Evolutionary conservation across 352 stramenopile genomes (phyloP).

Genomic region (Globisporangium abappressorium): DNA sequence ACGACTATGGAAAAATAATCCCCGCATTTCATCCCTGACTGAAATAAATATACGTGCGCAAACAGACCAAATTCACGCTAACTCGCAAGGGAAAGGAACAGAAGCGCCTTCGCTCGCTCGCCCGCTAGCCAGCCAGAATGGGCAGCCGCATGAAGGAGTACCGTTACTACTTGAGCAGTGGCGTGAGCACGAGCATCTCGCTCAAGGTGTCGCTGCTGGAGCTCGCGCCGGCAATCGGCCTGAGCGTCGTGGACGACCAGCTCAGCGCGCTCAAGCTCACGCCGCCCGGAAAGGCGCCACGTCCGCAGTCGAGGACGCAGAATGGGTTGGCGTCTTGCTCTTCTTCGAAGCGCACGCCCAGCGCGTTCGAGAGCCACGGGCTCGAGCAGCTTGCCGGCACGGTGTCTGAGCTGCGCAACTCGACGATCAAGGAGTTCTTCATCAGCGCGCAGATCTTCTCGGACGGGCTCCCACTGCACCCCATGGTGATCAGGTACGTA

Average conservation of each 20-base stretch:
- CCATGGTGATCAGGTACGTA: constrained; percentile 72
- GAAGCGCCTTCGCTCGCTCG: background rate
- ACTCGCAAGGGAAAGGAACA: background rate
- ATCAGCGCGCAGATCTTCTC: constrained; percentile 87
- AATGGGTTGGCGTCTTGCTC: background rate
- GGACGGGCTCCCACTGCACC: constrained; percentile 75
- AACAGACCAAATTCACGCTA: background rate
- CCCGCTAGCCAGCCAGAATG: constrained; percentile 25
- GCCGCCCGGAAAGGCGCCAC: constrained; percentile 2
- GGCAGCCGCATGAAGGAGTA: constrained; percentile 82
- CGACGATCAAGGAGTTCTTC: constrained; percentile 83
- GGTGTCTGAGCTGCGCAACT: constrained; percentile 79
- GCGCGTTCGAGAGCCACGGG: constrained; percentile 30
- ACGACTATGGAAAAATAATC: background rate
- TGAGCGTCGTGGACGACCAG: constrained; percentile 27
- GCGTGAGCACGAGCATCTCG: constrained; percentile 74
- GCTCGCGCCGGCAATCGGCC: constrained; percentile 50
- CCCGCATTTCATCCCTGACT: background rate
- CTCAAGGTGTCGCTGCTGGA: constrained; percentile 81
- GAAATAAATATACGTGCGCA: background rate
- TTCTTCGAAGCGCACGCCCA: constrained; percentile 12
- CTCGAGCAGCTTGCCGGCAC: constrained; percentile 59
- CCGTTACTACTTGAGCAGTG: constrained; percentile 86
- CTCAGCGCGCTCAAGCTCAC: constrained; percentile 8
- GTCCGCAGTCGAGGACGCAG: background rate